Evolutionary conservation across 2,329 filamentous ascomycete species (phyloP).

Genomic region (Aureobasidium namibiae): DNA sequence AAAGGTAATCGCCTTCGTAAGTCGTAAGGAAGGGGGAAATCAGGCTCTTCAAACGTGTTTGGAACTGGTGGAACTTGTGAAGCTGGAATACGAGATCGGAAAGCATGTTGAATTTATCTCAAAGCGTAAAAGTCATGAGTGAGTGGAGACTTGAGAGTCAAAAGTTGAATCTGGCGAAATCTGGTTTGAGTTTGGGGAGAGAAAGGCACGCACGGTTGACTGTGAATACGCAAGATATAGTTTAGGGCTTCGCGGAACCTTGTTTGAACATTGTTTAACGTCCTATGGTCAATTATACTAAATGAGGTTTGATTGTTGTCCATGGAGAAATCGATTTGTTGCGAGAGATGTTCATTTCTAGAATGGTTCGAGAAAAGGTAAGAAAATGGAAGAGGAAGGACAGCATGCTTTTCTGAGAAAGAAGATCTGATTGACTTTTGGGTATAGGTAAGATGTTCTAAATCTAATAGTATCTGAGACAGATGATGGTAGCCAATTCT

Average conservation of each 20-base stretch:
- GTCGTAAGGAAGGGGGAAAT: not conserved
- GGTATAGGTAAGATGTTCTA: not conserved
- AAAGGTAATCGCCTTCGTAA: not conserved
- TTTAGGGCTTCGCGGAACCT: not conserved
- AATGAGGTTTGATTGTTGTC: not conserved
- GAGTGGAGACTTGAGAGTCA: not conserved
- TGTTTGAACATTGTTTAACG: not conserved
- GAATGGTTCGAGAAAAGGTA: not conserved
- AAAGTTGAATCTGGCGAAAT: not conserved
- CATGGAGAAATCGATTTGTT: not conserved
- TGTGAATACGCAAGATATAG: not conserved
- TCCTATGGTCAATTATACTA: not conserved
- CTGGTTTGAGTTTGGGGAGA: not conserved
- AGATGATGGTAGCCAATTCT: not conserved
- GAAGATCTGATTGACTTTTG: not conserved
- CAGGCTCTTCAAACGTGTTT: not conserved
- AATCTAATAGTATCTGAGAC: slow-evolving; percentile 4
- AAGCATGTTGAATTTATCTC: no score
- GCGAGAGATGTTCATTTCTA: not conserved
- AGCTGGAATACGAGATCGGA: not conserved
- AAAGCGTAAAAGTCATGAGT: slow-evolving; percentile 1
- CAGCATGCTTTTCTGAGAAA: not conserved
- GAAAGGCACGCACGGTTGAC: not conserved
- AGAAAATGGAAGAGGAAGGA: not conserved
- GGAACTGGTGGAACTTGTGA: not conserved